Conservation (phyloP, 345 rosid genomes). For the Murraya paniculata region DNA sequence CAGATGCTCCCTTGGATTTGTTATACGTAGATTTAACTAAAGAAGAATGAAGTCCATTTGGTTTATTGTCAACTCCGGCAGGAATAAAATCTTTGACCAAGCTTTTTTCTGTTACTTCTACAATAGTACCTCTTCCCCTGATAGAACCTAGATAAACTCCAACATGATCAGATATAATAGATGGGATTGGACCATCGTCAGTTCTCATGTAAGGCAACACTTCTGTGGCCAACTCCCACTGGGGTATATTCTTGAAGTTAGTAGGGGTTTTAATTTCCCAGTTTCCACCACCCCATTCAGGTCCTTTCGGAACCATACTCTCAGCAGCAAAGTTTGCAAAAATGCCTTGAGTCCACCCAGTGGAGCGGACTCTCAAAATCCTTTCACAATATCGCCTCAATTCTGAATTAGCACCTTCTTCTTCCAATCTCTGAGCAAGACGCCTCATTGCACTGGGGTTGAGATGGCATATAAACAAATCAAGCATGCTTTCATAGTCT, state of each 20-base stretch:
- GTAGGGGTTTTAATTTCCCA: conserved; percentile 97
- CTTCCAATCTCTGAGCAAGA: conserved; percentile 95
- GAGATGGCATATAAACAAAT: conserved; percentile 94
- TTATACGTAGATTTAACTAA: conserved; percentile 44
- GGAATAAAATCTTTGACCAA: conserved; percentile 66
- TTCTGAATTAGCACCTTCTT: conserved; percentile 82
- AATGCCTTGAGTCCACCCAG: conserved; percentile 98
- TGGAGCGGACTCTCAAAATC: conserved; percentile 85
- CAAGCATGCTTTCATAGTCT: conserved; percentile 93
- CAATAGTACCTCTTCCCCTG: conserved; percentile 88
- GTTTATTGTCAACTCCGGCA: conserved; percentile 40
- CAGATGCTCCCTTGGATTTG: conserved; percentile 45
- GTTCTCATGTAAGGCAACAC: conserved; percentile 99
- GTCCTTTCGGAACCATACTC: conserved; percentile 97
- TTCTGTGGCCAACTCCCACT: conserved; percentile 95
- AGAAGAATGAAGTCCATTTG: conserved; percentile 39
- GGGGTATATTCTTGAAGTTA: conserved; percentile 77
- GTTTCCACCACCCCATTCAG: conserved; percentile 99
- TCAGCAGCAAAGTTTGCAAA: conserved; percentile 99
- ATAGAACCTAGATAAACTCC: conserved; percentile 93
- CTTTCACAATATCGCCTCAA: conserved; percentile 89
- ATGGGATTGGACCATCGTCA: conserved; percentile 90
- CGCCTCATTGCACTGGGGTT: conserved; percentile 99
- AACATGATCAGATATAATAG: conserved; percentile 79
- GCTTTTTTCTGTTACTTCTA: conserved; percentile 81